Conservation (phyloP, 2,329 filamentous ascomycete species). For the Ambrosiella xylebori region DNA sequence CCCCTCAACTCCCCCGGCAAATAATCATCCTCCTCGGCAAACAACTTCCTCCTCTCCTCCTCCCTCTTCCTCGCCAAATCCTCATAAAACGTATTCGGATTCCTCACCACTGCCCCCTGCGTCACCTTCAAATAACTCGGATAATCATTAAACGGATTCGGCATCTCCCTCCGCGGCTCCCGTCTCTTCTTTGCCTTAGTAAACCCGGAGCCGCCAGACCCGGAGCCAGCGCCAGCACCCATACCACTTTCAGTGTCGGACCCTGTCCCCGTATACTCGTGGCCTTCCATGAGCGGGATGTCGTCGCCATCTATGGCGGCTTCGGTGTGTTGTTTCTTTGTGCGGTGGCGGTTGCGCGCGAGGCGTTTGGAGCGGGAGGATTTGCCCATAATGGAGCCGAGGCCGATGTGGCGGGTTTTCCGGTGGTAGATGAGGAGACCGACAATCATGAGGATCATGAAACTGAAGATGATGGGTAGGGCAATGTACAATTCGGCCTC, state of each 20-base stretch:
- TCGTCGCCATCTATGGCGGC: slow-evolving; percentile 2
- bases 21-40: not conserved
- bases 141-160: slow-evolving; percentile 12
- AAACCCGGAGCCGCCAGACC: not conserved
- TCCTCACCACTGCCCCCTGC: slow-evolving; percentile 16
- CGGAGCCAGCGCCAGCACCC: too few relatives aligned
- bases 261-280: slow-evolving; percentile 12
- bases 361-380: slow-evolving; percentile 19
- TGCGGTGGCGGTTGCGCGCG: not conserved
- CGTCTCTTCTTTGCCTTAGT: slow-evolving; percentile 11
- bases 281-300: slow-evolving; percentile 19
- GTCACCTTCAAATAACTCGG: slow-evolving; percentile 6
- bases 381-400: slow-evolving; percentile 35
- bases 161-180: not conserved
- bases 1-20: not conserved
- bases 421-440: slow-evolving; percentile 41
- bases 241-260: too few relatives aligned
- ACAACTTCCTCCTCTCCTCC: not conserved
- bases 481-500: slow-evolving; percentile 33
- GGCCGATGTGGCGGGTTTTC: slow-evolving; percentile 29
- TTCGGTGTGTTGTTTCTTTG: not conserved
- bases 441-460: slow-evolving; percentile 30
- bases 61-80: slow-evolving; percentile 4
- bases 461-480: slow-evolving; percentile 32
- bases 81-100: slow-evolving; percentile 4